Conservation (phyloP, 352 stramenopile species). For the Phytopythium kandeliae region DNA sequence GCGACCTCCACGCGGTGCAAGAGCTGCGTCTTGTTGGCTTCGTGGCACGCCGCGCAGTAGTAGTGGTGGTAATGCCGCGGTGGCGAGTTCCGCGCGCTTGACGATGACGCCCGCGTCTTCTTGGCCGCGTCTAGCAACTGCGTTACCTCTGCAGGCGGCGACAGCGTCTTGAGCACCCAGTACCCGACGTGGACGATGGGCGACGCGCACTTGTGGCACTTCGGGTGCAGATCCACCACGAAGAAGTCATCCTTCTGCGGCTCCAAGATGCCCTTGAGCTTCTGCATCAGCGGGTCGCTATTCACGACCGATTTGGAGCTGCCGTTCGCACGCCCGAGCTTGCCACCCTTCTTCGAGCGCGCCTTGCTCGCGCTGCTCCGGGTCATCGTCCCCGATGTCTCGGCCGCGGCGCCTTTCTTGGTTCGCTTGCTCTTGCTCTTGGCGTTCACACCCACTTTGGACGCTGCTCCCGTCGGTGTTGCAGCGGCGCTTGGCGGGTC, state of each 20-base stretch:
- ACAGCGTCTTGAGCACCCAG: conserved; percentile 74
- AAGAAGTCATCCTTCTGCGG: conserved; percentile 99
- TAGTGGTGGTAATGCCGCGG: conserved; percentile 83
- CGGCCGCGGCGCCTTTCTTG: conserved; percentile 35
- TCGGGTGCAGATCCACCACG: conserved; percentile 93
- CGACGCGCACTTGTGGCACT: conserved; percentile 84
- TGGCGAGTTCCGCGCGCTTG: conserved; percentile 53
- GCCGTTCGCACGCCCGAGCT: conserved; percentile 26
- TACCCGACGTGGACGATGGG: conserved; percentile 85
- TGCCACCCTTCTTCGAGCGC: conserved; percentile 55
- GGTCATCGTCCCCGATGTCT: conserved; percentile 38
- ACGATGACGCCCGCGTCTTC: conserved; percentile 53
- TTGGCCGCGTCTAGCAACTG: conserved; percentile 79
- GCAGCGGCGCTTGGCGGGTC: conserved; percentile 8
- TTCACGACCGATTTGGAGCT: conserved; percentile 78
- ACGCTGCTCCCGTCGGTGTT: conserved; percentile 17
- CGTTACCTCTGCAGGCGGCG: conserved; percentile 51
- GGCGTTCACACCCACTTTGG: conserved; percentile 15
- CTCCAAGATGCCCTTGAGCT: conserved; percentile 96
- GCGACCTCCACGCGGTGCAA: conserved; percentile 71
- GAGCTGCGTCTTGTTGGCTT: conserved; percentile 70
- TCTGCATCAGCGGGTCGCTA: conserved; percentile 95
- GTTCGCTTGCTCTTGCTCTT: conserved; percentile 74
- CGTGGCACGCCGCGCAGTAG: conserved; percentile 67
- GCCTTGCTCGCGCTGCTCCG: conserved; percentile 64